These are phyloP conservation scores for Flagelloscypha sp. DNA, from an alignment of 768 basidiomycete genomes.

Conservation along the genomic window DNA sequence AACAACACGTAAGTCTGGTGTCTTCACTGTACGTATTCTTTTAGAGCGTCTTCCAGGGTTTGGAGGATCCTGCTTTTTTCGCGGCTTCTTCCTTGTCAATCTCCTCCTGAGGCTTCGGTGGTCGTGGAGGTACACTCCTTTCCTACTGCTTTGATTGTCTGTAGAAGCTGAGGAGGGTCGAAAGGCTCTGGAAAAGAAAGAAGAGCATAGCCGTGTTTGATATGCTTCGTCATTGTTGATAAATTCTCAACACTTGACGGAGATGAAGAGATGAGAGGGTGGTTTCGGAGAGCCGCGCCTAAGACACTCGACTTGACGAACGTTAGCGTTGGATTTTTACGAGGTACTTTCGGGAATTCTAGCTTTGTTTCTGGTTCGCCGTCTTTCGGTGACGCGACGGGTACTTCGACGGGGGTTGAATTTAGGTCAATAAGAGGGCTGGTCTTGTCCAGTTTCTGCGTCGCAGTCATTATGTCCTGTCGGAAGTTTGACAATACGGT, in stretches of 20 bases:
- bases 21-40: slow-evolving; percentile 41
- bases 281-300: slow-evolving; percentile 66
- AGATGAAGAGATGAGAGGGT: slow-evolving; percentile 42
- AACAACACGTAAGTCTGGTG: slow-evolving; percentile 64
- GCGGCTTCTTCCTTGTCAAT: slow-evolving; percentile 39
- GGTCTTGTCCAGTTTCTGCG: slow-evolving; percentile 29
- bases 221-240: slow-evolving; percentile 44
- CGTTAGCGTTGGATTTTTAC: slow-evolving; percentile 61
- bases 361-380: slow-evolving; percentile 5
- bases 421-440: slow-evolving; percentile 23
- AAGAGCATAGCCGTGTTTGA: slow-evolving; percentile 56
- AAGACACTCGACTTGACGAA: slow-evolving; percentile 74
- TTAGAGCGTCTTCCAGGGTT: slow-evolving; percentile 67
- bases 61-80: slow-evolving; percentile 54
- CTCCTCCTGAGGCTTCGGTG: slow-evolving; percentile 43
- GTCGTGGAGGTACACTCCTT: slow-evolving; percentile 54
- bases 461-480: slow-evolving; percentile 53
- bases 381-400: slow-evolving; percentile 14
- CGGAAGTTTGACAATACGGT: slow-evolving; percentile 62
- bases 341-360: too few species aligned
- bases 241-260: too few species aligned
- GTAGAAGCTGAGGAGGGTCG: slow-evolving; percentile 68
- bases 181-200: slow-evolving; percentile 58
- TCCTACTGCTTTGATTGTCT: slow-evolving; percentile 60
- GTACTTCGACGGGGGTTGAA: slow-evolving; percentile 18